Evolutionary conservation across 805 yeast species (phyloP).

Genomic region (Saccharomycopsis oosterbeekiorum): DNA sequence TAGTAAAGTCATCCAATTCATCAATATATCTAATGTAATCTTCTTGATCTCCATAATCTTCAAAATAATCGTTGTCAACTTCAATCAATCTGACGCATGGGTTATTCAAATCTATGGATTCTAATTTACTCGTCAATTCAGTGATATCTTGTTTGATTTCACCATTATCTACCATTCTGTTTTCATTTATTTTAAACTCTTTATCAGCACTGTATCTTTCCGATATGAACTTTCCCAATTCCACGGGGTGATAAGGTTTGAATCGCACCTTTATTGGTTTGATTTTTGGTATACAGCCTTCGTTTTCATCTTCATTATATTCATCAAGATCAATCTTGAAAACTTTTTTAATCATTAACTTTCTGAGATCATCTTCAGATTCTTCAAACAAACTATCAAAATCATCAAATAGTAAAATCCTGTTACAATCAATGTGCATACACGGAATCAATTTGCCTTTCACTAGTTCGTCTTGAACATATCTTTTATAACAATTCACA

Average conservation of each 20-base stretch:
- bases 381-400: constrained; percentile 26
- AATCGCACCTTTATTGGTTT: background rate
- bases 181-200: background rate
- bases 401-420: constrained; percentile 35
- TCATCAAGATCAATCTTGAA: background rate
- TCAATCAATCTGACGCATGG: background rate
- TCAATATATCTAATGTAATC: constrained; percentile 7
- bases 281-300: background rate
- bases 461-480: constrained; percentile 36
- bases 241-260: constrained; percentile 4
- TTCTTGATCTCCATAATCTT: constrained; percentile 9
- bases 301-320: background rate
- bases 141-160: background rate
- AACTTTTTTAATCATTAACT: background rate
- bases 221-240: constrained; percentile 10
- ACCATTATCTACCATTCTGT: background rate
- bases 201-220: background rate
- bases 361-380: background rate
- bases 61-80: background rate
- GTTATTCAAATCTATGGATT: background rate
- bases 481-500: constrained; percentile 52
- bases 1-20: constrained; percentile 6
- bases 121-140: background rate
- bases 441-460: constrained; percentile 49
- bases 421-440: constrained; percentile 47